Base-by-base conservation (phyloP, 176 grass and related monocot genomes). In the Poa annua region DNA sequence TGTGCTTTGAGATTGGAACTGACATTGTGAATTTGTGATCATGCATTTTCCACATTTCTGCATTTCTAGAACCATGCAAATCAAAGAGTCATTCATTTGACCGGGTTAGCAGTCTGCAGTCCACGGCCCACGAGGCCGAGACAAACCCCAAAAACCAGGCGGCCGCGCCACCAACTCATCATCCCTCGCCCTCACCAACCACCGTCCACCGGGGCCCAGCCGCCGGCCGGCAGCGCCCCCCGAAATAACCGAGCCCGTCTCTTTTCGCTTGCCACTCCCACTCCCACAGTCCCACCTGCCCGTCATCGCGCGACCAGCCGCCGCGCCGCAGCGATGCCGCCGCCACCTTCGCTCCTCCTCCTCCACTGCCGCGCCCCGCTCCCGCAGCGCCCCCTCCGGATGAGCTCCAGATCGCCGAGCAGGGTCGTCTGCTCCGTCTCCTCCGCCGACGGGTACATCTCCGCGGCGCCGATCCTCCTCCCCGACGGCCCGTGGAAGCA, bases 401-500 rank as follows among this genome's bases (percentile, higher is more conserved):
- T 70, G 72, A 77, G 51, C 84, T 72, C 38, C 26, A 56, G n/a
- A 3, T 45, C 21, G 54, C 66, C 41, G 14, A 29, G 34, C 57
- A 92, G 76, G 87, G 71, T 89, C 45, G 79, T 82, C 65, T 86
- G 88, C 87, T 85, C 90, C 48, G 80, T 69, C 16, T 55, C 60
- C 54, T 25, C 71, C 33, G 55, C 69, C 17, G 82, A 90, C 24
- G 85, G 76, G 19, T 81, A 82, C 85, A 66, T 98, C 66, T 57
- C 92, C 4, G 87, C 96, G 39, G 92, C 96, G 19, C 92, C 96
- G 60, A 98, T 98, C 90, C 91, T 95, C 75, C 89, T 95, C 16
- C 92, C 96, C 2, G 90, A 92, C 6, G 96, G 96, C 10, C 92
- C 92, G 7, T 98, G 96, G 96, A 95, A 91, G 54, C 78, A 93